Evolutionary conservation across 2,329 filamentous ascomycete genomes (phyloP).

Genomic region (Botrytis fabae): DNA sequence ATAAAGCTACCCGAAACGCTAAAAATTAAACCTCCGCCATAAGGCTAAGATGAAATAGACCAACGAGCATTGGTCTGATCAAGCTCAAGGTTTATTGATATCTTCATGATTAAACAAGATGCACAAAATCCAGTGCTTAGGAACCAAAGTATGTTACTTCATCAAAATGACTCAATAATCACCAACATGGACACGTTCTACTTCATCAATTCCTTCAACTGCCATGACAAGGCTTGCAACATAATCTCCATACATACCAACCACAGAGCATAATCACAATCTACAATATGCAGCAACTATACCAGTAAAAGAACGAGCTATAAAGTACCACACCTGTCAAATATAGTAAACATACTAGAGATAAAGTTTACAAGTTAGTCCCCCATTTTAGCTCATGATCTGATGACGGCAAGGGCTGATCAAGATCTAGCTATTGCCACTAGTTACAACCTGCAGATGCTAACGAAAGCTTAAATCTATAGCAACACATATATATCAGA

Average conservation of each 20-base stretch:
- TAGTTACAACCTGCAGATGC: background rate
- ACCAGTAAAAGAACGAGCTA: background rate
- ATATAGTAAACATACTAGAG: background rate
- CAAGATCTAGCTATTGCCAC: background rate
- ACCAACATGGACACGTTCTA: background rate
- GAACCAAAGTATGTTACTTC: no score
- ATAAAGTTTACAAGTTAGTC: background rate
- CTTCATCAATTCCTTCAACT: background rate
- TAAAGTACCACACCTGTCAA: background rate
- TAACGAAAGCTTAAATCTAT: background rate
- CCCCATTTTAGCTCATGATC: background rate
- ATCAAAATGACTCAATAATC: no score
- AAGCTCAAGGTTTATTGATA: background rate
- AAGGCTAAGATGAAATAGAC: background rate
- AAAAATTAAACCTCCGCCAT: background rate
- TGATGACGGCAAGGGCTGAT: no score
- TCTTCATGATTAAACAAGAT: background rate
- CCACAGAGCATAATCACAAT: background rate
- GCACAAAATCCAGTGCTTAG: background rate
- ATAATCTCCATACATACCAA: background rate
- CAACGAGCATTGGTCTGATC: background rate
- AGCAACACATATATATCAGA: background rate
- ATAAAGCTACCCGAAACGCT: background rate
- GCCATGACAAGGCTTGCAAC: rapidly evolving
- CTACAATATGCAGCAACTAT: background rate